Conservation (phyloP, 2,329 filamentous ascomycete species). For the Penicillium sp. region DNA sequence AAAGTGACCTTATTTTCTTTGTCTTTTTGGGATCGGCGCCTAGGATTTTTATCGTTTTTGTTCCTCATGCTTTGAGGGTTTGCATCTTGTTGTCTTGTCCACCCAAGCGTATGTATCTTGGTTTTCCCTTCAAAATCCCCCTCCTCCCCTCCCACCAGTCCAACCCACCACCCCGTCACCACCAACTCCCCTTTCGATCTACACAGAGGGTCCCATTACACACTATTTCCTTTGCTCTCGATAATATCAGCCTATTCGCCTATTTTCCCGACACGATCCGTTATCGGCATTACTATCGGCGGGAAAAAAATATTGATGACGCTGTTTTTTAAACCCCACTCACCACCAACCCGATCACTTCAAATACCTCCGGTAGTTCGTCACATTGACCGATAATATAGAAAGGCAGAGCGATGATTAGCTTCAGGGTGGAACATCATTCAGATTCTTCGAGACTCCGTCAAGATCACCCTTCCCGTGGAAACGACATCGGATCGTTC, state of each 20-base stretch:
- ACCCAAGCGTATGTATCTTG: constrained; percentile 25
- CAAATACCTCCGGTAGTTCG: not conserved
- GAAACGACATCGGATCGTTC: constrained; percentile 34
- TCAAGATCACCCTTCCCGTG: constrained; percentile 36
- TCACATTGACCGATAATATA: constrained; percentile 30
- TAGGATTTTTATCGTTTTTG: constrained; percentile 10
- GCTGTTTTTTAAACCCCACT: not conserved
- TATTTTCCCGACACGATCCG: constrained; percentile 7
- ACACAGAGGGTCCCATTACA: not conserved
- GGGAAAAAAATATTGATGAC: constrained; percentile 19
- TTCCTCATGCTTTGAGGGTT: constrained; percentile 29
- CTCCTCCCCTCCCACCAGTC: constrained; percentile 14
- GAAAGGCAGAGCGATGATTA: constrained; percentile 46
- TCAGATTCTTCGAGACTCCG: constrained; percentile 41
- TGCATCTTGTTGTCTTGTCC: constrained; percentile 27
- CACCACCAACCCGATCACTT: not conserved
- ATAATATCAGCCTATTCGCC: not conserved
- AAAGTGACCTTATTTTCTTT: constrained; percentile 14
- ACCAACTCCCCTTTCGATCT: not conserved
- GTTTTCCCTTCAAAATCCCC: constrained; percentile 14
- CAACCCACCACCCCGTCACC: constrained; percentile 9
- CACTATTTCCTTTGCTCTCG: not conserved
- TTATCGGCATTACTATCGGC: constrained; percentile 8
- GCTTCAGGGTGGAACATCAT: constrained; percentile 44
- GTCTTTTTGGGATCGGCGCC: constrained; percentile 18